Percentiles rank a stretch among this genome's conserved stretches.
These are phyloP conservation scores for Mrakia blollopis DNA, from an alignment of 768 basidiomycete genomes.

Conservation along the genomic window DNA sequence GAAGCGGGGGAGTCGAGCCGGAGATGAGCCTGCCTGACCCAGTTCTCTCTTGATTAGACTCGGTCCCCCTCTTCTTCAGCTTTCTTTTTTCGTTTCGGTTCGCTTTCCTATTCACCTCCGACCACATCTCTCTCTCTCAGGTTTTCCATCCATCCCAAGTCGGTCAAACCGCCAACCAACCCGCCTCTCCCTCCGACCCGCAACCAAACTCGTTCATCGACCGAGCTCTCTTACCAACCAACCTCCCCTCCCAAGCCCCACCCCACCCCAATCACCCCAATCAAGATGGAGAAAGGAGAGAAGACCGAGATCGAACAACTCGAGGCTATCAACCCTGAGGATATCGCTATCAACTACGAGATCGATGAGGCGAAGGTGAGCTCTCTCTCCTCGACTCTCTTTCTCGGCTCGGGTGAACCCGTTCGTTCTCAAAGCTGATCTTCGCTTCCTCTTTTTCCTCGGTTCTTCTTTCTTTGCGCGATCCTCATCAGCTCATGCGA, in stretches of 20 bases:
- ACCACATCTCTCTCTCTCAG: too few species aligned
- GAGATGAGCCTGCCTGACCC: too few species aligned
- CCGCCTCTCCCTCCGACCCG: background rate
- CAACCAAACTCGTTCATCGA: background rate
- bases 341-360: background rate
- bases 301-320: slow-evolving; percentile 2
- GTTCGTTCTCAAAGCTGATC: slow-evolving; percentile 7
- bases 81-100: too few species aligned
- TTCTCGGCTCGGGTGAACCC: background rate
- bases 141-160: too few species aligned
- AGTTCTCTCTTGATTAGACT: too few species aligned
- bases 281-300: background rate
- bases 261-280: background rate
- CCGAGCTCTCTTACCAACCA: too few species aligned
- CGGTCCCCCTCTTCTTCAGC: too few species aligned
- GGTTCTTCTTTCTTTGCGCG: background rate
- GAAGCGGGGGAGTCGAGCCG: too few species aligned
- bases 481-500: background rate
- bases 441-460: too few species aligned
- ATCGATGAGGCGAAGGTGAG: background rate
- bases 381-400: background rate
- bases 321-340: background rate
- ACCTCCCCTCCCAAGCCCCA: background rate
- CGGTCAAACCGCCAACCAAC: too few species aligned
- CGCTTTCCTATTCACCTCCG: too few species aligned